A percentile compares a stretch with the other conserved stretches of the same genome.
These are phyloP conservation scores for Maudiozyma humilis DNA, from an alignment of 1,139 yeast genomes.

Conservation along the genomic window DNA sequence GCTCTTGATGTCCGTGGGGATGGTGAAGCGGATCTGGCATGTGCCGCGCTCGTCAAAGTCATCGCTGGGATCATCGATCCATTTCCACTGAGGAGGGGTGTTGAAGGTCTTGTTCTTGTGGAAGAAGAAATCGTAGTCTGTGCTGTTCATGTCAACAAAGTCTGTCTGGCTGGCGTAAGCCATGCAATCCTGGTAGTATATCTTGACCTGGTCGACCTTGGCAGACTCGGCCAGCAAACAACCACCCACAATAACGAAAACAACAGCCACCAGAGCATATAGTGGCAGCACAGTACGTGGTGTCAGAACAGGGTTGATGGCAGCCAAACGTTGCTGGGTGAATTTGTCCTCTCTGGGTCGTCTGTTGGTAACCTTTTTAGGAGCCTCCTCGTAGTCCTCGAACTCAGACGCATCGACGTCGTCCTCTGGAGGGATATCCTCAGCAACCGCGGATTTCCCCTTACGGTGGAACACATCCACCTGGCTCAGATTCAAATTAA, in stretches of 20 bases:
- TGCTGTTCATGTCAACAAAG: slow-evolving; percentile 55
- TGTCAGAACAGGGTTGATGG: slow-evolving; percentile 73
- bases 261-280: slow-evolving; percentile 63
- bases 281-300: slow-evolving; percentile 85
- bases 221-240: slow-evolving; percentile 79
- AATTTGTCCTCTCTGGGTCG: slow-evolving; percentile 64
- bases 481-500: slow-evolving; percentile 16
- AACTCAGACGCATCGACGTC: slow-evolving; percentile 31
- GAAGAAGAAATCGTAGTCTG: slow-evolving; percentile 49
- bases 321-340: slow-evolving; percentile 53
- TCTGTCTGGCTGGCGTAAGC: slow-evolving; percentile 45
- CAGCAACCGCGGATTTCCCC: slow-evolving; percentile 17
- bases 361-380: slow-evolving; percentile 38
- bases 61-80: slow-evolving; percentile 37
- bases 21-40: slow-evolving; percentile 71
- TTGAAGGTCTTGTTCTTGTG: slow-evolving; percentile 33
- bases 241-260: slow-evolving; percentile 88
- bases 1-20: slow-evolving; percentile 66
- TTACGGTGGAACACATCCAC: slow-evolving; percentile 24
- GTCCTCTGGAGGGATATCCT: slow-evolving; percentile 16
- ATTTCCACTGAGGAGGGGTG: slow-evolving; percentile 58
- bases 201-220: slow-evolving; percentile 65
- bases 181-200: slow-evolving; percentile 76
- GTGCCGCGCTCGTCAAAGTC: slow-evolving; percentile 47
- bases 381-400: slow-evolving; percentile 29